Conservation (phyloP, 2,329 filamentous ascomycete genomes). For the Coniochaeta sp. region DNA sequence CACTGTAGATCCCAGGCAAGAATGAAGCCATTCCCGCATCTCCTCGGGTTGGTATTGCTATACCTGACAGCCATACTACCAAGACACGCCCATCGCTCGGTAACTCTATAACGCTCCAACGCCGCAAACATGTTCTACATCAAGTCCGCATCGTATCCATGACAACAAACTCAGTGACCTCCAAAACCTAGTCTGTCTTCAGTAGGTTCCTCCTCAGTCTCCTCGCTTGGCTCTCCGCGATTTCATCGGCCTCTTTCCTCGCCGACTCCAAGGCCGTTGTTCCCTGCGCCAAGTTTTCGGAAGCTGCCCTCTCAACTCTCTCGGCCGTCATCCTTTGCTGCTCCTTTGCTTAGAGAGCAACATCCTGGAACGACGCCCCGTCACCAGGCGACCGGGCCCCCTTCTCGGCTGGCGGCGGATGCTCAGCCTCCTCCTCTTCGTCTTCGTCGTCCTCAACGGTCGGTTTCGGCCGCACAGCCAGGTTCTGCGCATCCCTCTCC, state of each 20-base stretch:
- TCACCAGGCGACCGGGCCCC: slow-evolving; percentile 42
- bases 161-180: not conserved
- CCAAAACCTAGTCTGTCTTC: not conserved
- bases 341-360: slow-evolving; percentile 38
- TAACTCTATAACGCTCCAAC: not conserved
- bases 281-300: not conserved
- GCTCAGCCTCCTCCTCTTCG: slow-evolving; percentile 5
- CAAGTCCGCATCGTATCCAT: not conserved
- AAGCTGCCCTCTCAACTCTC: not conserved
- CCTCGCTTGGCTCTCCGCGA: not conserved
- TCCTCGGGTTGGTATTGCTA: not conserved
- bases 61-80: not conserved
- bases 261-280: not conserved
- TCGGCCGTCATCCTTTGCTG: not conserved
- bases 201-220: not conserved
- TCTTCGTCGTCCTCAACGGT: slow-evolving; percentile 21
- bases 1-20: no score
- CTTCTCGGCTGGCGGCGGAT: slow-evolving; percentile 25
- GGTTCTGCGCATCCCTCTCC: slow-evolving; percentile 46
- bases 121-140: not conserved
- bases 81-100: not conserved
- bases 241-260: not conserved
- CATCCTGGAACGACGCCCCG: slow-evolving; percentile 56
- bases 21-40: not conserved
- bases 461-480: slow-evolving; percentile 36